Percentiles rank a stretch among this genome's conserved stretches.
These are phyloP conservation scores for Inonotus obliquus DNA, from an alignment of 1,284 basidiomycete species.

Conservation along the genomic window DNA sequence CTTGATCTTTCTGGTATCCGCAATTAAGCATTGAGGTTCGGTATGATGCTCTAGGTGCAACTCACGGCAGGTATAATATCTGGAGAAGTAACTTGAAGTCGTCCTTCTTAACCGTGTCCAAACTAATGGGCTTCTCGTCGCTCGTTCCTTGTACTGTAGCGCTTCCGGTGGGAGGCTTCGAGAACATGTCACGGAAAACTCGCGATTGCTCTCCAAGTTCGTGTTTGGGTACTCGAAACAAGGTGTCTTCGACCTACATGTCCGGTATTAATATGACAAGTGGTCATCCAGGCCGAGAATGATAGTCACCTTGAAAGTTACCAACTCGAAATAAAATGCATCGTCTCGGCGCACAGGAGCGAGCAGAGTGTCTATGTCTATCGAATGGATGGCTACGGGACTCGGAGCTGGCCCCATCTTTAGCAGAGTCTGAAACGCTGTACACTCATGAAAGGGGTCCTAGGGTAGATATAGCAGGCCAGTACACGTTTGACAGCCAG, in stretches of 20 bases:
- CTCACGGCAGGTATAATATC: constrained; percentile 5
- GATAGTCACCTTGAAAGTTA: constrained; percentile 3
- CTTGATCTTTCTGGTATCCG: neutral
- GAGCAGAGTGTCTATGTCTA: too few relatives aligned
- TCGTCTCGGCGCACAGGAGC: neutral
- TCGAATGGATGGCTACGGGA: too few relatives aligned
- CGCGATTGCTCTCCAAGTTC: constrained; percentile 3
- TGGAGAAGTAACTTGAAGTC: constrained; percentile 7
- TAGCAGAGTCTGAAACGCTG: too few relatives aligned
- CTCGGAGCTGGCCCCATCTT: too few relatives aligned
- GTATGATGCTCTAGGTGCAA: neutral
- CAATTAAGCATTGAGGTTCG: neutral
- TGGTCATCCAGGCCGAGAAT: too few relatives aligned
- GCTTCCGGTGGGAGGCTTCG: neutral
- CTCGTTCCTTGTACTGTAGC: neutral
- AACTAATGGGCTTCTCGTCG: constrained; percentile 3
- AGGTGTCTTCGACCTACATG: constrained; percentile 3
- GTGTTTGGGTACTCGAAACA: neutral
- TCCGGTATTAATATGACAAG: too few relatives aligned
- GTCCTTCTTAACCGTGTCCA: constrained; percentile 1
- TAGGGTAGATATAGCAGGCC: too few relatives aligned
- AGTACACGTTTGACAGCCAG: too few relatives aligned
- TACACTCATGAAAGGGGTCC: too few relatives aligned
- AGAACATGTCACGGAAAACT: constrained; percentile 12
- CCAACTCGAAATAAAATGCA: neutral